Conservation (phyloP, 139 green algal genomes). For the Protoeuglena noctilucae region DNA sequence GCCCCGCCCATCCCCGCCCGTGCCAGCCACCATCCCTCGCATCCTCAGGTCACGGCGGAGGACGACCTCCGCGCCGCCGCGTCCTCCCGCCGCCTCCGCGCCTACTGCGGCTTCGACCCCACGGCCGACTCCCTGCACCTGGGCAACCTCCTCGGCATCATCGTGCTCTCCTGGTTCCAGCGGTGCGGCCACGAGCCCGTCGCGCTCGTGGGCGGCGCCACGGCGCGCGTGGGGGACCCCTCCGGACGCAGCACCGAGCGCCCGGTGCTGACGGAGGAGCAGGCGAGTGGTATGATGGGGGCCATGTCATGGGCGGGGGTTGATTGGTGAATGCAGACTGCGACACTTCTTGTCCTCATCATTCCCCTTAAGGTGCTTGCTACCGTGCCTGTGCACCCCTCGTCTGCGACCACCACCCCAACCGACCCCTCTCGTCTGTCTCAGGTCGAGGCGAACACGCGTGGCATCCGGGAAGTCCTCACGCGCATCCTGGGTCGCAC, state of each 20-base stretch:
- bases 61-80: too few relatives aligned
- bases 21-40: too few relatives aligned
- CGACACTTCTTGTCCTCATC: too few relatives aligned
- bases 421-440: too few relatives aligned
- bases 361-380: too few relatives aligned
- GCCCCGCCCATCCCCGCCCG: too few relatives aligned
- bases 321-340: too few relatives aligned
- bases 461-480: conserved; percentile 26
- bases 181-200: conserved; percentile 69
- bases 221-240: conserved; percentile 82
- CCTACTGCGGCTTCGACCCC: conserved; percentile 97
- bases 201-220: conserved; percentile 69
- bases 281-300: too few relatives aligned
- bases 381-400: too few relatives aligned
- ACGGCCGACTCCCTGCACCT: conserved; percentile 86
- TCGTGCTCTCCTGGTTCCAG: conserved; percentile 93
- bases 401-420: too few relatives aligned
- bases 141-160: conserved; percentile 91
- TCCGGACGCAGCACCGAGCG: conserved; percentile 70
- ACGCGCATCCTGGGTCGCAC: conserved; percentile 21
- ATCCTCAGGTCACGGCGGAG: background rate
- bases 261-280: conserved; percentile 66
- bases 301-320: too few relatives aligned
- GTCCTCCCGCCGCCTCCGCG: too few relatives aligned
- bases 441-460: conserved; percentile 8